Base-by-base conservation (phyloP, 2,329 filamentous ascomycete genomes). In the Eurotiales sp. region DNA sequence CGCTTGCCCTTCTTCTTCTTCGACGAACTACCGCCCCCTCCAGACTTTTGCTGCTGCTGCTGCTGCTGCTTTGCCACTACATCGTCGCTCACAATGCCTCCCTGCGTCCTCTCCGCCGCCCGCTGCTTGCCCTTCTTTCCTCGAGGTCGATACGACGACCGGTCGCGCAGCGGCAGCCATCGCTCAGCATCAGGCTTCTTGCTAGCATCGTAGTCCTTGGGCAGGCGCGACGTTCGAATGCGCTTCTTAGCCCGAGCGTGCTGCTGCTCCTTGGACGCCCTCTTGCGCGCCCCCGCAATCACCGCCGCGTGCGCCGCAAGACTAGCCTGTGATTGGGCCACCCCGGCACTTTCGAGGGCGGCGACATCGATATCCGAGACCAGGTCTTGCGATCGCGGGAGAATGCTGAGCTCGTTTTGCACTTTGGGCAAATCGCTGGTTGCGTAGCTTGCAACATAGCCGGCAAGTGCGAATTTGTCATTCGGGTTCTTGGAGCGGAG, bases 61-160 rank as follows among this genome's bases (percentile, higher is more conserved):
- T 62, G 65, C 55, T 62, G 59, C 53, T 64, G 63, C 56, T 68
- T 67, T 83, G 73, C 52, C 76, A 86, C 76, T 79, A 83, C 66
- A 46, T 87, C 86, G 56, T 91, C 88, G 61, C 79, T 84, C 19
- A 90, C 87, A 11, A 86, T 73, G 44, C 91, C 92, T 55, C 93
- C 93, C 68, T 97, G 93, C 8, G 89, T 96, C 36, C 85, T 75
- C 59, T 89, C 87, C 55, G 79, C 77, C 4, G 83, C 85, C 72
- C 86, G 87, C 79, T 90, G 86, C 78, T 90, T 92, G 50, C 89
- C 88, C 78, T 96, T 95, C 76, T 87, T 90, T 5, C 90, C 90
- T 75, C 93, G 96, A 7, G 91, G 90, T 43, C 87, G 78, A 71
- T 96, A 99, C 36, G 84, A 88, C 60, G 88, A 93, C 52, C 93